A percentile compares a stretch with the other conserved stretches of the same genome.
These are phyloP conservation scores for Phlebopus sp. DNA, from an alignment of 1,284 basidiomycete genomes.

Conservation along the genomic window DNA sequence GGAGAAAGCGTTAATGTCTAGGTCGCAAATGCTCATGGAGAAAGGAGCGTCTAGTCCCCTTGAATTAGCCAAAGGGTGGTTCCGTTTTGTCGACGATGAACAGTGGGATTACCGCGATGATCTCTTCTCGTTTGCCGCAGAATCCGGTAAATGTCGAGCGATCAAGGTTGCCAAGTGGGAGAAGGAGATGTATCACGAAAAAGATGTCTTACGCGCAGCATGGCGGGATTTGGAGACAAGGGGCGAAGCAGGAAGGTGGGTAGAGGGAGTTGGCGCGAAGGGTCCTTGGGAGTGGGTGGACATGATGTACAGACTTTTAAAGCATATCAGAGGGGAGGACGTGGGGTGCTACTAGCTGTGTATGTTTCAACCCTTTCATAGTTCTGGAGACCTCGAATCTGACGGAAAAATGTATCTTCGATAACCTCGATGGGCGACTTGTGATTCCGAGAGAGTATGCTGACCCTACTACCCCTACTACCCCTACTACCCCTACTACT, in stretches of 20 bases:
- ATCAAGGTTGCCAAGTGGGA: constrained; percentile 53
- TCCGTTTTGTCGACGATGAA: constrained; percentile 45
- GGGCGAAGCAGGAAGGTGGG: constrained; percentile 58
- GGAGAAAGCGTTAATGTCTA: constrained; percentile 43
- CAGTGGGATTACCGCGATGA: constrained; percentile 70
- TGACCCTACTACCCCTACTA: too few species aligned
- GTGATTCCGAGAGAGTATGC: too few species aligned
- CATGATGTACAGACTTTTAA: constrained; percentile 49
- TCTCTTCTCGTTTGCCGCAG: constrained; percentile 48
- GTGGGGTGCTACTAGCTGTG: too few species aligned
- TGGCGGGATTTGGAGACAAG: constrained; percentile 59
- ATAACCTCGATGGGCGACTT: too few species aligned
- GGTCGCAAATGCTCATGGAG: constrained; percentile 42
- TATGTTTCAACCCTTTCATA: too few species aligned
- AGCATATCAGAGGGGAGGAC: constrained; percentile 29
- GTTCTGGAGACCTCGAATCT: too few species aligned
- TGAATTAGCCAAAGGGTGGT: constrained; percentile 53
- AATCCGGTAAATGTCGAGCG: constrained; percentile 30
- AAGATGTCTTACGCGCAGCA: constrained; percentile 44
- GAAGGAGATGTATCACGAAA: constrained; percentile 53
- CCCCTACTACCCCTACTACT: too few species aligned
- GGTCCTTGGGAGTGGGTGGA: constrained; percentile 61
- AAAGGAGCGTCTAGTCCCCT: constrained; percentile 31
- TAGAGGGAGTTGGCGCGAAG: constrained; percentile 57
- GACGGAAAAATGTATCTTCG: too few species aligned